A percentile compares a stretch with the other conserved stretches of the same genome.
These are phyloP conservation scores for Persicaria tinctoria DNA, from an alignment of 148 eudicot species.

Conservation along the genomic window DNA sequence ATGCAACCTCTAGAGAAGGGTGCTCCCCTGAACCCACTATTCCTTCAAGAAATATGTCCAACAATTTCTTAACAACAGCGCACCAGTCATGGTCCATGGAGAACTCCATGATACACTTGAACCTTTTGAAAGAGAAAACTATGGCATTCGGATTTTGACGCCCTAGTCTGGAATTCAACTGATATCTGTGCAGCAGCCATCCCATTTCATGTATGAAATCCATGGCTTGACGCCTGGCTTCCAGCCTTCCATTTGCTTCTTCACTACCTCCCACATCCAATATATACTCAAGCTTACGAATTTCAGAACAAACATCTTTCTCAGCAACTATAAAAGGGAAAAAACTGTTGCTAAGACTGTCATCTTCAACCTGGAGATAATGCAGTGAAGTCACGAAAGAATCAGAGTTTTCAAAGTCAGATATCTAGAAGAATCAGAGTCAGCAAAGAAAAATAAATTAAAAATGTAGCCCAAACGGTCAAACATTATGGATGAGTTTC, in stretches of 20 bases:
- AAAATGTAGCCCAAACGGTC: background rate
- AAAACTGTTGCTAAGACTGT: slow-evolving; percentile 72
- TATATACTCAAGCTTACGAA: slow-evolving; percentile 49
- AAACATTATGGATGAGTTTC: background rate
- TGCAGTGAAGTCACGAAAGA: background rate
- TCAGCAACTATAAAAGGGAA: slow-evolving; percentile 89
- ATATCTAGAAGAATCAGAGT: background rate
- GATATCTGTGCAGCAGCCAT: slow-evolving; percentile 78
- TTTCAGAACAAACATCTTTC: slow-evolving; percentile 73
- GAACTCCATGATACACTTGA: slow-evolving; percentile 51
- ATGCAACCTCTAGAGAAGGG: slow-evolving; percentile 26
- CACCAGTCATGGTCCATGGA: slow-evolving; percentile 57
- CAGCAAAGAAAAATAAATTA: background rate
- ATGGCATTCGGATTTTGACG: slow-evolving; percentile 15
- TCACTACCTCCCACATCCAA: slow-evolving; percentile 29
- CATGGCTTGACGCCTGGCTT: slow-evolving; percentile 47
- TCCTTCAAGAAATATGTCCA: slow-evolving; percentile 31
- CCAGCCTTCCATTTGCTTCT: slow-evolving; percentile 26
- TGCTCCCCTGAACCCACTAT: slow-evolving; percentile 34
- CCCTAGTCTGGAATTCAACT: slow-evolving; percentile 41
- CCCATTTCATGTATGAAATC: slow-evolving; percentile 83
- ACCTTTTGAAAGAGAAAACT: slow-evolving; percentile 51
- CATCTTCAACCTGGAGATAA: slow-evolving; percentile 59
- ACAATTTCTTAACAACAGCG: slow-evolving; percentile 49
- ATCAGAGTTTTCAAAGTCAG: background rate